A percentile compares a stretch with the other conserved stretches of the same genome.
phyloP scores from a whole-genome alignment of 1,139 yeast genomes.

The Saccharomyces hybrid region DNA sequence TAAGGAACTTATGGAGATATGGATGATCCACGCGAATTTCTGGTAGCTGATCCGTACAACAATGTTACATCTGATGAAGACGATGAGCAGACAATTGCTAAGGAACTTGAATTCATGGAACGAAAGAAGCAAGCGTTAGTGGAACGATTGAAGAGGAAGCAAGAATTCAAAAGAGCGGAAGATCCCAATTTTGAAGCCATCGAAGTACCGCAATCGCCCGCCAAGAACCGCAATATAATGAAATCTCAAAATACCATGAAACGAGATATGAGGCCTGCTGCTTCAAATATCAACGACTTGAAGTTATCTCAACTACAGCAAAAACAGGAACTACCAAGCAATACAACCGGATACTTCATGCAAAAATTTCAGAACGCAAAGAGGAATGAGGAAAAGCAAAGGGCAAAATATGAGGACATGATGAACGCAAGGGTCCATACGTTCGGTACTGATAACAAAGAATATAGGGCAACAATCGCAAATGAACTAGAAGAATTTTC shows the following conservation, averaged over 20 bases:
- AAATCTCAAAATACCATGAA: conserved; percentile 10
- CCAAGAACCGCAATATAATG: not conserved
- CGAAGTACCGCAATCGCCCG: conserved; percentile 25
- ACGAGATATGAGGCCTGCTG: conserved; percentile 1
- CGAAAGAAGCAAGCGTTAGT: conserved; percentile 20
- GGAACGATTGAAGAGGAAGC: conserved; percentile 17
- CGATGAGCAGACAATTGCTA: conserved; percentile 13
- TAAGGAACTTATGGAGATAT: no score
- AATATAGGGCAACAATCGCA: conserved; percentile 22
- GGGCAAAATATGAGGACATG: conserved; percentile 18
- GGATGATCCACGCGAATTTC: conserved; percentile 26
- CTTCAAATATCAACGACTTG: not conserved
- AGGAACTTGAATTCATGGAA: conserved; percentile 25
- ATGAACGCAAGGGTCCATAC: conserved; percentile 34
- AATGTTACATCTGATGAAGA: conserved; percentile 16
- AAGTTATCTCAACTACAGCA: conserved; percentile 3
- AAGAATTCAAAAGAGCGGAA: conserved; percentile 8
- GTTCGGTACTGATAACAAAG: conserved; percentile 24
- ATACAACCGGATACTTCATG: conserved; percentile 32
- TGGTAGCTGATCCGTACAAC: conserved; percentile 17
- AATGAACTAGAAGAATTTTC: conserved; percentile 35
- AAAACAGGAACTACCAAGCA: not conserved
- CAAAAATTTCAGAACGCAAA: conserved; percentile 26
- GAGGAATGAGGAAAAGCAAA: conserved; percentile 18
- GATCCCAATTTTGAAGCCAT: conserved; percentile 21